phyloP scores from a whole-genome alignment of 73 alveolate genomes.

The Paramecium pentaurelia region DNA sequence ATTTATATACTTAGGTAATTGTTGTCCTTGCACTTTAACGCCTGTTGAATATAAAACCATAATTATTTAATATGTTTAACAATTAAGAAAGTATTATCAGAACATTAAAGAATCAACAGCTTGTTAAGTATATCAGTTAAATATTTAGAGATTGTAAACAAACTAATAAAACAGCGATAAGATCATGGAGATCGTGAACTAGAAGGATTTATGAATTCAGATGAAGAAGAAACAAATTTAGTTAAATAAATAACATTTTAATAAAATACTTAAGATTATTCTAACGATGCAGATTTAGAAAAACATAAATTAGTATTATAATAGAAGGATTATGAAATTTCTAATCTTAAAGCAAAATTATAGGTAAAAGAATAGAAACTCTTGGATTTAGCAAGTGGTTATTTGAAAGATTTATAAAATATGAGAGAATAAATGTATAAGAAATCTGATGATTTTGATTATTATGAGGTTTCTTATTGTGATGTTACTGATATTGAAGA shows the following conservation, averaged over 20 bases:
- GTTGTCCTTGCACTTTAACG: neutral
- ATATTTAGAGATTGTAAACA: neutral
- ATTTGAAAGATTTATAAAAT: slow-evolving; percentile 49
- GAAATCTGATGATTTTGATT: slow-evolving; percentile 59
- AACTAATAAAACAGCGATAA: neutral
- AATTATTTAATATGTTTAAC: neutral
- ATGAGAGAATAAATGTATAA: slow-evolving; percentile 55
- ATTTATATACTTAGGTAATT: neutral
- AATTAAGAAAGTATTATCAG: neutral
- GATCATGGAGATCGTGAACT: neutral
- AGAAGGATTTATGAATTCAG: slow-evolving; percentile 1
- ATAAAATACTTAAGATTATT: neutral
- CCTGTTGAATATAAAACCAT: neutral
- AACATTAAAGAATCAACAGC: neutral
- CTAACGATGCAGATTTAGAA: neutral
- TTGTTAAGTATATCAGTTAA: neutral
- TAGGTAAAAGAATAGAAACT: slow-evolving; percentile 19
- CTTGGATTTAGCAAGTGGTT: slow-evolving; percentile 52
- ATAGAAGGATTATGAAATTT: neutral
- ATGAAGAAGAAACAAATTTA: neutral
- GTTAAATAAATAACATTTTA: neutral
- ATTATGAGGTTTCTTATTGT: slow-evolving; percentile 52
- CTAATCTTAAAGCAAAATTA: neutral
- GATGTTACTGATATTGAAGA: slow-evolving; percentile 56
- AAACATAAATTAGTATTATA: neutral